A percentile compares a stretch with the other conserved stretches of the same genome.
Evolutionary conservation across 2,329 filamentous ascomycete species (phyloP).

Genomic region (Alternaria gaisen): DNA sequence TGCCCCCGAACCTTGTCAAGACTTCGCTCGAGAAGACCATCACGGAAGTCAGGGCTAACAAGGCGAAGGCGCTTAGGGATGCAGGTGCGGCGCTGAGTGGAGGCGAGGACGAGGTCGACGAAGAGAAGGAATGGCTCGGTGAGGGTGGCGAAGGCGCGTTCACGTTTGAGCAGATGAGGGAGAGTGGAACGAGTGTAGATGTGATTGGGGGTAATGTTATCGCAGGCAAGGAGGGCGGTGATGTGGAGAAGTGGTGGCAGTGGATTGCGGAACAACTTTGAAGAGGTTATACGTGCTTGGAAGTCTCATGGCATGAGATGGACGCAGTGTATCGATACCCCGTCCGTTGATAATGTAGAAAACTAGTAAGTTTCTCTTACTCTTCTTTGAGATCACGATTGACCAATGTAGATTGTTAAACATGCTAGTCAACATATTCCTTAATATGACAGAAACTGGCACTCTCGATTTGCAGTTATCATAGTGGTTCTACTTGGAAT

Average conservation of each 20-base stretch:
- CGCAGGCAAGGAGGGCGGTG: conserved; percentile 66
- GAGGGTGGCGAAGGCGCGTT: conserved; percentile 81
- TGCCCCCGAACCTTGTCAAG: conserved; percentile 80
- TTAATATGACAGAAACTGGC: not conserved
- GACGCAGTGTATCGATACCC: not conserved
- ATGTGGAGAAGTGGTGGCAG: conserved; percentile 84
- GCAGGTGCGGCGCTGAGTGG: conserved; percentile 74
- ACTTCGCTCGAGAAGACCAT: conserved; percentile 82
- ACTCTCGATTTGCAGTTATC: not conserved
- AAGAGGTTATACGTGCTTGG: conserved; percentile 2
- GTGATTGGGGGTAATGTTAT: conserved; percentile 78
- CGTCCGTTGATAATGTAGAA: not conserved
- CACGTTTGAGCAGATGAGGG: conserved; percentile 80
- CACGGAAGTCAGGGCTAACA: conserved; percentile 76
- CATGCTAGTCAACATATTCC: not conserved
- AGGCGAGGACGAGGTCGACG: conserved; percentile 65
- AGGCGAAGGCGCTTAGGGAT: conserved; percentile 80
- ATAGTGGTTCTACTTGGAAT: not conserved
- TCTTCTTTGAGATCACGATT: not conserved
- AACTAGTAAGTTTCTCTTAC: not conserved
- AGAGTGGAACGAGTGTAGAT: conserved; percentile 81
- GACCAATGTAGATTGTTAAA: not conserved
- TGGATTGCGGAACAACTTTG: conserved; percentile 85
- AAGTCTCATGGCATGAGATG: not conserved
- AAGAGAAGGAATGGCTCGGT: conserved; percentile 81